Conservation (phyloP, 148 eudicot genomes). For the Cornus suecica region DNA sequence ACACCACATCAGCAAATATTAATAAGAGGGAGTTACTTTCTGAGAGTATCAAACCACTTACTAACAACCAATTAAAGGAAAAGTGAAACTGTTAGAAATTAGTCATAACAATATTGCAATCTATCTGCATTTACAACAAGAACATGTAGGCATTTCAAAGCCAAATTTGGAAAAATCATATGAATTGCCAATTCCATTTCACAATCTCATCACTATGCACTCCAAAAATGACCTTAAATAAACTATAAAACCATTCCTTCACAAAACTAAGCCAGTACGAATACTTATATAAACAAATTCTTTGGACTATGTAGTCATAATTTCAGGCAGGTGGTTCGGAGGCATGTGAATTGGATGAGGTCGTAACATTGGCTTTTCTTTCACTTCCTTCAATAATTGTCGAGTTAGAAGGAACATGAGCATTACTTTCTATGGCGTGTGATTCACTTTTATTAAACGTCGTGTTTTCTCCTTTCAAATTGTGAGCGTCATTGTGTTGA, state of each 20-base stretch:
- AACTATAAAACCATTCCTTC: not conserved
- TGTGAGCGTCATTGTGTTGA: too few species aligned
- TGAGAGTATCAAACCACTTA: too few species aligned
- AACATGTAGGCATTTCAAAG: not conserved
- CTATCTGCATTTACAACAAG: slow-evolving; percentile 12
- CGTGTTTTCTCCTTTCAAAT: slow-evolving; percentile 6
- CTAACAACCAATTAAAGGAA: too few species aligned
- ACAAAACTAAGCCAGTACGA: not conserved
- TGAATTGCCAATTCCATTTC: not conserved
- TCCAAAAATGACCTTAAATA: not conserved
- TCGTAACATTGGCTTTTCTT: not conserved
- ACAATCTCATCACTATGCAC: not conserved
- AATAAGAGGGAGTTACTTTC: too few species aligned
- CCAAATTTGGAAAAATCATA: not conserved
- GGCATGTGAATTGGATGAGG: slow-evolving; percentile 7
- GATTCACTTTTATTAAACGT: not conserved
- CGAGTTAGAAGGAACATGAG: not conserved
- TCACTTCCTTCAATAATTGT: not conserved
- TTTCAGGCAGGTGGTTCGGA: not conserved
- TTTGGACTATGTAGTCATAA: not conserved
- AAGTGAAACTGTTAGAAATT: too few species aligned
- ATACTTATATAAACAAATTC: not conserved
- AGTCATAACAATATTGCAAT: not conserved
- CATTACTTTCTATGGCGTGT: not conserved
- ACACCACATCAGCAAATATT: too few species aligned